Conservation (phyloP, 2,329 filamentous ascomycete genomes). For the Colletotrichum limetticola region DNA sequence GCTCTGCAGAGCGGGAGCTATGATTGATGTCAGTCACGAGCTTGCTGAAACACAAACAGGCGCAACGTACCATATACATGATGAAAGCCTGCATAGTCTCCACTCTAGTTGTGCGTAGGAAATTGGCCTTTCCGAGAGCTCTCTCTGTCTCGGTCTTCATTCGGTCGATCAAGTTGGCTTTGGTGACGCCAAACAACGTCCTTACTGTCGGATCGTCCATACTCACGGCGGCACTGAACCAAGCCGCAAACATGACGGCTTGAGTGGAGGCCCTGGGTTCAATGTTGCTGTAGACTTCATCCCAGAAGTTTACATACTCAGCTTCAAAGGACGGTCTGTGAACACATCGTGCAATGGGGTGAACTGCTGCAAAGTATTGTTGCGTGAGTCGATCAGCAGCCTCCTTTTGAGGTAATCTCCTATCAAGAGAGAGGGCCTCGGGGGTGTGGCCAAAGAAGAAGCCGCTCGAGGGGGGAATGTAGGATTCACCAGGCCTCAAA, state of each 20-base stretch:
- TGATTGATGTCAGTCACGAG: constrained; percentile 36
- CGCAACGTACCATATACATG: constrained; percentile 73
- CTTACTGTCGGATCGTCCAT: constrained; percentile 66
- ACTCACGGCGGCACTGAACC: constrained; percentile 77
- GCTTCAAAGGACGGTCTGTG: constrained; percentile 75
- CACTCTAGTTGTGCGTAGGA: constrained; percentile 75
- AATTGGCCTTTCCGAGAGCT: constrained; percentile 75
- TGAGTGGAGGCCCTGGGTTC: constrained; percentile 74
- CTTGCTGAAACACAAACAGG: not conserved
- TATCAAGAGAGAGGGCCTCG: constrained; percentile 62
- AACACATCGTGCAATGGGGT: constrained; percentile 74
- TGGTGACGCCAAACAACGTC: constrained; percentile 63
- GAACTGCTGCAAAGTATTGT: constrained; percentile 76
- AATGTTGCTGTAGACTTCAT: constrained; percentile 64
- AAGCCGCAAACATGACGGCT: constrained; percentile 74
- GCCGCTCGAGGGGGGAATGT: constrained; percentile 74
- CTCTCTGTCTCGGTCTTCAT: constrained; percentile 75
- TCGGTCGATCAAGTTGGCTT: constrained; percentile 67
- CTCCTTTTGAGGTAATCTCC: constrained; percentile 68
- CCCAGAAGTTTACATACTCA: constrained; percentile 75
- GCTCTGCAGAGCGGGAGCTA: constrained; percentile 77
- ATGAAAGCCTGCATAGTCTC: constrained; percentile 82
- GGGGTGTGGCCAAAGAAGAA: constrained; percentile 71
- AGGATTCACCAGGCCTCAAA: constrained; percentile 72
- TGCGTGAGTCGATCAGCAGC: constrained; percentile 71